These are phyloP conservation scores for Fusarium sp. DNA, from an alignment of 2,329 filamentous ascomycete species.

Conservation along the genomic window DNA sequence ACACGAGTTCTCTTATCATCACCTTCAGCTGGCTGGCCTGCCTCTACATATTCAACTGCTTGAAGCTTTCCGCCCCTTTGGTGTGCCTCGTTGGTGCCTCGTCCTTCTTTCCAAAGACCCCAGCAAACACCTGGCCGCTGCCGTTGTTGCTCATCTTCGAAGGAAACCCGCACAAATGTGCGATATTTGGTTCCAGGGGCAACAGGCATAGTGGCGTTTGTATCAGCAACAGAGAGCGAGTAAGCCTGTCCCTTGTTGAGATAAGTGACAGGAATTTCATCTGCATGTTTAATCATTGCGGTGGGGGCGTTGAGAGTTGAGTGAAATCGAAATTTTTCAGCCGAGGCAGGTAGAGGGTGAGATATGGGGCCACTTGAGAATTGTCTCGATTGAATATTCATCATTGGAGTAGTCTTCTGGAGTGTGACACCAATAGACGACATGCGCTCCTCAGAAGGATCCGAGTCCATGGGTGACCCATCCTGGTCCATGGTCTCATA, in stretches of 20 bases:
- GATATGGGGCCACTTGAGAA: conserved; percentile 62
- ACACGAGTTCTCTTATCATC: conserved; percentile 77
- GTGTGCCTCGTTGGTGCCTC: conserved; percentile 95
- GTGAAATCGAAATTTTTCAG: conserved; percentile 88
- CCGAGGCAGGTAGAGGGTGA: conserved; percentile 64
- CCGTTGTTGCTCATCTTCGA: conserved; percentile 95
- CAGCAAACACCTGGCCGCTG: conserved; percentile 85
- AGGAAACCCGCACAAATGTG: conserved; percentile 94
- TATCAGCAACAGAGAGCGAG: conserved; percentile 86
- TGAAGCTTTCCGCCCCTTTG: conserved; percentile 92
- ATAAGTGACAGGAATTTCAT: conserved; percentile 97
- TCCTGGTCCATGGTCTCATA: conserved; percentile 86
- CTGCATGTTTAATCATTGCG: conserved; percentile 90
- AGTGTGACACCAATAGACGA: conserved; percentile 71
- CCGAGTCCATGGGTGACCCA: conserved; percentile 74
- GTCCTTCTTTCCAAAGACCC: conserved; percentile 94
- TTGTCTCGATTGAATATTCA: conserved; percentile 67
- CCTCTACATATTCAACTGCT: conserved; percentile 92
- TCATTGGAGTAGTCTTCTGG: conserved; percentile 71
- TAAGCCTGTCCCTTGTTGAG: conserved; percentile 98
- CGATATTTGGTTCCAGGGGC: conserved; percentile 79
- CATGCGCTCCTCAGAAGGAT: conserved; percentile 65
- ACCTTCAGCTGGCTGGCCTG: conserved; percentile 69
- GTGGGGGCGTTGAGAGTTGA: conserved; percentile 93
- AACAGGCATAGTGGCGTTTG: conserved; percentile 70